These are phyloP conservation scores for Epicoccum sorghinum DNA, from an alignment of 2,329 filamentous ascomycete species.

Conservation along the genomic window DNA sequence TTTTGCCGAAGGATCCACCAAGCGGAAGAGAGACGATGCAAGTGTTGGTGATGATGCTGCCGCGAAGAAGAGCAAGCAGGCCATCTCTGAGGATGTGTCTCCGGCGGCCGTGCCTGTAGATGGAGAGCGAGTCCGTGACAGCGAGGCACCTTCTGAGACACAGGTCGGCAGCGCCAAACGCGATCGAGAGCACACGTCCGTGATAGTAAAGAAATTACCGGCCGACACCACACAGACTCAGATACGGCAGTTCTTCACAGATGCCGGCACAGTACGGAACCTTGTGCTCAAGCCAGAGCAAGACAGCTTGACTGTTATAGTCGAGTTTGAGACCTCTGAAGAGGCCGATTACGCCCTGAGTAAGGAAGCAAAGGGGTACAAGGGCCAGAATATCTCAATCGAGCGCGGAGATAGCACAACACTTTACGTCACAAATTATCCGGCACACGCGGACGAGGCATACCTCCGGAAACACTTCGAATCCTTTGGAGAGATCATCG, in stretches of 20 bases:
- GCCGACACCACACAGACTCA: constrained; percentile 70
- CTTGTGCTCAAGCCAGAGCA: constrained; percentile 71
- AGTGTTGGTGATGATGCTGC: constrained; percentile 59
- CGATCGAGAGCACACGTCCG: constrained; percentile 87
- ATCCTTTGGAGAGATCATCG: constrained; percentile 79
- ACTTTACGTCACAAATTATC: constrained; percentile 90
- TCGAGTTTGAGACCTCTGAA: constrained; percentile 83
- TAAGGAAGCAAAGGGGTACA: constrained; percentile 79
- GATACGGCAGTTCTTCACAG: constrained; percentile 87
- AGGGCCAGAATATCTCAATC: constrained; percentile 75
- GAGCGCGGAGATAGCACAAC: constrained; percentile 78
- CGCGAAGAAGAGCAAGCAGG: constrained; percentile 69
- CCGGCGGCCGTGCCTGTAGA: constrained; percentile 22
- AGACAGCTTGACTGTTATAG: constrained; percentile 70
- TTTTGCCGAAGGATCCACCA: constrained; percentile 58
- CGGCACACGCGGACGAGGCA: constrained; percentile 73
- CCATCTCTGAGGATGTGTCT: constrained; percentile 38
- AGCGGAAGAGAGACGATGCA: constrained; percentile 71
- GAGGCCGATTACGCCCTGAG: constrained; percentile 83
- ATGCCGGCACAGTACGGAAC: constrained; percentile 83
- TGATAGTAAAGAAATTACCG: constrained; percentile 82
- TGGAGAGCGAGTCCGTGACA: constrained; percentile 23
- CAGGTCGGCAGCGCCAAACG: constrained; percentile 63
- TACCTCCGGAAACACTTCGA: constrained; percentile 71
- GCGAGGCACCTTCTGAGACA: constrained; percentile 46